Evolutionary conservation across 2,329 filamentous ascomycete species (phyloP).

Genomic region (Hysterium pulicare): DNA sequence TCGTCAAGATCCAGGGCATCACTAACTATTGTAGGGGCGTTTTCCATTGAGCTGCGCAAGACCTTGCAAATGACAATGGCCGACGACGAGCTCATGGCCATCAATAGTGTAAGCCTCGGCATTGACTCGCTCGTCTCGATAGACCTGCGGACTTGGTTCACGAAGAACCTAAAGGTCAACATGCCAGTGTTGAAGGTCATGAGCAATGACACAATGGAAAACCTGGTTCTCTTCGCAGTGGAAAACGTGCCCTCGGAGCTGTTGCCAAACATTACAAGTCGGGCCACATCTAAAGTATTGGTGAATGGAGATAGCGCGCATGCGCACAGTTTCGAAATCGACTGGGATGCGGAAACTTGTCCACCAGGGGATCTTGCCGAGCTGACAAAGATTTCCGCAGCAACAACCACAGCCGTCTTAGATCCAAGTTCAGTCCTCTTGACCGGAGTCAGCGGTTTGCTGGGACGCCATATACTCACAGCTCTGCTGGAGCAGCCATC

Average conservation of each 20-base stretch:
- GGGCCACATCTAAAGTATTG: too few relatives aligned
- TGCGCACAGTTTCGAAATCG: too few relatives aligned
- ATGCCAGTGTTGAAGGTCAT: slow-evolving; percentile 18
- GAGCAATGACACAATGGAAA: slow-evolving; percentile 20
- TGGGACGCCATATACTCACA: slow-evolving; percentile 6
- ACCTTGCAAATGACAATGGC: too few relatives aligned
- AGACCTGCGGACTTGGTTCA: slow-evolving; percentile 23
- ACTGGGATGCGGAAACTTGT: slow-evolving; percentile 4
- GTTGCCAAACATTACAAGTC: slow-evolving; percentile 34
- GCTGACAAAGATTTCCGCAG: not conserved
- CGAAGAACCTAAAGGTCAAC: slow-evolving; percentile 14
- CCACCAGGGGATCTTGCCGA: too few relatives aligned
- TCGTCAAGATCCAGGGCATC: too few relatives aligned
- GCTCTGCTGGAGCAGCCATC: not conserved
- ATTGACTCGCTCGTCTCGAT: slow-evolving; percentile 25
- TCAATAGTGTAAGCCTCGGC: slow-evolving; percentile 11
- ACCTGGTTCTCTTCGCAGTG: slow-evolving; percentile 44
- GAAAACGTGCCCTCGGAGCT: slow-evolving; percentile 5
- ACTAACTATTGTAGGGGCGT: too few relatives aligned
- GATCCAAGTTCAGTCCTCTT: slow-evolving; percentile 2
- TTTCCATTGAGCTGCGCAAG: too few relatives aligned
- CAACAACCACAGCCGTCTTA: not conserved
- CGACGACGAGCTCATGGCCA: too few relatives aligned
- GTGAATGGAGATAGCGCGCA: too few relatives aligned
- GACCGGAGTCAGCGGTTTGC: slow-evolving; percentile 9